Conservation (phyloP, 768 basidiomycete species). For the Sporobolomyces phaffii region DNA sequence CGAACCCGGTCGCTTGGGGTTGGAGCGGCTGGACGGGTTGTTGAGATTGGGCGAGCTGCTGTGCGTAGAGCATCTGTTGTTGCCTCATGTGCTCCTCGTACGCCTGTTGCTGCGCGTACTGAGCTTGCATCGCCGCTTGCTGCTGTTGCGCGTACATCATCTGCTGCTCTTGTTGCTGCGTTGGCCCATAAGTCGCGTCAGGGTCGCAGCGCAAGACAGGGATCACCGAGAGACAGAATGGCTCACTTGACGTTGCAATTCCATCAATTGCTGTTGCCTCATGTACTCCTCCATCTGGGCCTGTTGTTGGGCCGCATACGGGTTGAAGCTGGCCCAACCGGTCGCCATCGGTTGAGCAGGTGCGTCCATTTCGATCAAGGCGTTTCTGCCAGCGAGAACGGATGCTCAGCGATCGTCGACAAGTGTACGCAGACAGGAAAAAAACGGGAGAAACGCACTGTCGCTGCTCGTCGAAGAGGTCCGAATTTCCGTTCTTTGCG, state of each 20-base stretch:
- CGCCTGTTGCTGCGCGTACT: slow-evolving; percentile 51
- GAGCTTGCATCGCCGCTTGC: slow-evolving; percentile 45
- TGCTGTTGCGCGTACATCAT: slow-evolving; percentile 36
- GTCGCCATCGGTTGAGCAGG: slow-evolving; percentile 52
- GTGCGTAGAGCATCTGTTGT: slow-evolving; percentile 36
- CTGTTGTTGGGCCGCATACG: slow-evolving; percentile 52
- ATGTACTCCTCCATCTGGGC: slow-evolving; percentile 41
- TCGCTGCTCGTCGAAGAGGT: slow-evolving; percentile 83
- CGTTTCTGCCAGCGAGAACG: slow-evolving; percentile 27
- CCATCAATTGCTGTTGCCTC: slow-evolving; percentile 69
- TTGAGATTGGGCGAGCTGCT: slow-evolving; percentile 41
- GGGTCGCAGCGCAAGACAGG: no score
- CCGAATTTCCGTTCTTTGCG: slow-evolving; percentile 64
- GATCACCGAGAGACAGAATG: no score
- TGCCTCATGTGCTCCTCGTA: slow-evolving; percentile 47
- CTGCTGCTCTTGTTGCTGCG: slow-evolving; percentile 41
- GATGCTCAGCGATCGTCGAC: not conserved
- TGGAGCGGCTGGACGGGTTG: slow-evolving; percentile 44
- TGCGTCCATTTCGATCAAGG: slow-evolving; percentile 44
- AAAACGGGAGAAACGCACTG: slow-evolving; percentile 50
- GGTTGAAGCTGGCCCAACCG: slow-evolving; percentile 79
- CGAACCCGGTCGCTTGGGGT: slow-evolving; percentile 50
- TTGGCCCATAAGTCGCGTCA: not conserved
- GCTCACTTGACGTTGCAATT: slow-evolving; percentile 71
- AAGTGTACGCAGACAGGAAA: slow-evolving; percentile 26